Evolutionary conservation across 75 land plant species (phyloP).

Genomic region (Selaginella moellendorffii): DNA sequence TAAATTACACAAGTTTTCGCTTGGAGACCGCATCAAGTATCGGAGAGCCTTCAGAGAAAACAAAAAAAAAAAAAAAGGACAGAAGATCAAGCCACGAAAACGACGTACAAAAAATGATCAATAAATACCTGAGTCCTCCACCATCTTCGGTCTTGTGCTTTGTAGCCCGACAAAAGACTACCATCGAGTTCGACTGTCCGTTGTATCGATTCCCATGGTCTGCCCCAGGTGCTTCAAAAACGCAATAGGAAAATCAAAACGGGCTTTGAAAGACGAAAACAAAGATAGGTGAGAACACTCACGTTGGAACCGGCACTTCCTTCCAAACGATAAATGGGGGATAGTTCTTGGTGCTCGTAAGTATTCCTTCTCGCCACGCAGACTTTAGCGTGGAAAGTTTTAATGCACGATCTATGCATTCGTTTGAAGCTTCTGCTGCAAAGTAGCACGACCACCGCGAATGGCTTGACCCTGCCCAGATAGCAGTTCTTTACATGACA

Average conservation of each 20-base stretch:
- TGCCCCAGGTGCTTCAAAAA: no score
- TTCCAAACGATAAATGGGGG: constrained; percentile 50
- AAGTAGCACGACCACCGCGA: constrained; percentile 6
- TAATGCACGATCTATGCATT: constrained; percentile 2
- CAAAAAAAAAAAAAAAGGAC: neutral
- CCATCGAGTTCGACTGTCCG: neutral
- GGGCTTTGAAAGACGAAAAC: neutral
- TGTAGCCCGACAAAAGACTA: neutral
- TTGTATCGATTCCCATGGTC: constrained; percentile 5
- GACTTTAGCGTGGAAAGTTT: neutral
- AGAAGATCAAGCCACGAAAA: no score
- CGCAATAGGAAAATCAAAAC: neutral
- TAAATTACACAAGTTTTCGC: neutral
- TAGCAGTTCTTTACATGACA: neutral
- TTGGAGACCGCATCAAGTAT: neutral
- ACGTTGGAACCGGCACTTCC: neutral
- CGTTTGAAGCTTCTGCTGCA: neutral
- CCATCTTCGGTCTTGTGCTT: neutral
- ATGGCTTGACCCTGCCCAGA: neutral
- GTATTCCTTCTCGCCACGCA: neutral
- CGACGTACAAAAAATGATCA: no score
- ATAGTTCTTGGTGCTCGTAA: constrained; percentile 47
- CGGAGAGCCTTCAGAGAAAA: neutral
- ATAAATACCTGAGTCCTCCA: constrained; percentile 9
- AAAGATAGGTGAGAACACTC: neutral